Evolutionary conservation across 257 asterid species (phyloP), one percentile per base, ranked within the genome.

Genomic region (Solanum medicagineum): DNA sequence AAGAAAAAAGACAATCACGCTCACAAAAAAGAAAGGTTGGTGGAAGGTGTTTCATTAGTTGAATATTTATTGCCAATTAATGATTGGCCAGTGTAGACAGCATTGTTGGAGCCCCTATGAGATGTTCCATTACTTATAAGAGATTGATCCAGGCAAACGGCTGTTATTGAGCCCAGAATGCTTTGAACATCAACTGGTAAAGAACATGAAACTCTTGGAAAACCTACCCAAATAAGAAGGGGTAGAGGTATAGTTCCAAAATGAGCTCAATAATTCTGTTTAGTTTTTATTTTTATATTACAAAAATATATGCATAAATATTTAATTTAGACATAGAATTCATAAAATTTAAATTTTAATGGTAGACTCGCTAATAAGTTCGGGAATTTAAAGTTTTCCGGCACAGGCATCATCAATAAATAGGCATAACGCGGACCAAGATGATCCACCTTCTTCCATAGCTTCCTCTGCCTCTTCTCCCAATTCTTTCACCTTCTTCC

Each of bases 401-500:
- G 8, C 14, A 42, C 44, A 45, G 2, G 42, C 60, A 22, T 74
- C 59, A 74, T 74, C 81, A 47, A 74, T 77, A 24, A 77, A 16
- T 24, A 51, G 83, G 63, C 3, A 10, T 51, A 77, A 15, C 1
- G 63, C 26, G 22, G 83, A 8, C 83, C 83, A 77, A 51, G 83
- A 77, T 5, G 83, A 77, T 0, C 90, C 94, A 36, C 96, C 93
- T 89, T 93, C 92, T 26, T 93, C 86, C 44, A 89, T 93, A 40
- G 92, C 92, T 87, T 95, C 96, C 11, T 90, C 92, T 91, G 87
- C 93, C 89, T 66, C 96, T 17, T 91, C 89, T 66, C 98, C 97
- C 84, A 97, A 90, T 86, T 93, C 90, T 86, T 92, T 91, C 83
- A 97, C 98, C 16, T 92, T 94, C 89, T 94, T 94, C 90, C 83